These are phyloP conservation scores for Laburnicola sp. DNA, from an alignment of 2,329 filamentous ascomycete species.

Conservation along the genomic window DNA sequence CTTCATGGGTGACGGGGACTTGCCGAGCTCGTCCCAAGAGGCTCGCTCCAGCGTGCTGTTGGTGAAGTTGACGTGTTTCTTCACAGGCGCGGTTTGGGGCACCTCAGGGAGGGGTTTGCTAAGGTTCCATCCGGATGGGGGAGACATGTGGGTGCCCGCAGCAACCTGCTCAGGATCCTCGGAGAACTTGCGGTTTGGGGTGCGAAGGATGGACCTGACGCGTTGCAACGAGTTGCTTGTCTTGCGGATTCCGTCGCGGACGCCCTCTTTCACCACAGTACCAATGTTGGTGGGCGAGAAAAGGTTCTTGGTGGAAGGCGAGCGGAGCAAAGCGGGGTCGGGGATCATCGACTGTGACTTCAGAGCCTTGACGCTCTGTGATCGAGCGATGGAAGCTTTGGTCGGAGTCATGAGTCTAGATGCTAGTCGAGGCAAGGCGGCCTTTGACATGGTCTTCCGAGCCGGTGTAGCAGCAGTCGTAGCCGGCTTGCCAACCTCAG, in stretches of 20 bases:
- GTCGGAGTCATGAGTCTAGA: conserved; percentile 71
- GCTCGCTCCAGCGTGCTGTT: conserved; percentile 62
- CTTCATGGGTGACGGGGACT: conserved; percentile 43
- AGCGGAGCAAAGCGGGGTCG: conserved; percentile 50
- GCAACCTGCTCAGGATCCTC: conserved; percentile 62
- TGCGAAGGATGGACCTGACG: conserved; percentile 67
- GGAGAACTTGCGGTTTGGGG: conserved; percentile 62
- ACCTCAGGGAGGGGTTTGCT: conserved; percentile 58
- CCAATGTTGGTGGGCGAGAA: conserved; percentile 38
- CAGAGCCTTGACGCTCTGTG: conserved; percentile 55
- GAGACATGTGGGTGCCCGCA: conserved; percentile 61
- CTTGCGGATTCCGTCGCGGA: conserved; percentile 43
- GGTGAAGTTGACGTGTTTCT: conserved; percentile 82
- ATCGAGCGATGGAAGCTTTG: conserved; percentile 70
- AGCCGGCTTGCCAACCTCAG: conserved; percentile 14
- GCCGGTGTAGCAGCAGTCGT: conserved; percentile 24
- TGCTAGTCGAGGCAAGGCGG: conserved; percentile 55
- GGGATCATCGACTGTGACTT: conserved; percentile 57
- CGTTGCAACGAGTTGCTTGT: conserved; percentile 54
- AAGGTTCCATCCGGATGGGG: conserved; percentile 41
- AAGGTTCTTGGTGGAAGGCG: conserved; percentile 58
- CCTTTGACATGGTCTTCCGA: conserved; percentile 35
- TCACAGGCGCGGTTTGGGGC: conserved; percentile 69
- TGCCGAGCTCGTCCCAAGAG: conserved; percentile 35
- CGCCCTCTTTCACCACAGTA: conserved; percentile 42